Base-by-base conservation (phyloP, 257 asterid genomes). In the Ajuga chamaepitys region DNA sequence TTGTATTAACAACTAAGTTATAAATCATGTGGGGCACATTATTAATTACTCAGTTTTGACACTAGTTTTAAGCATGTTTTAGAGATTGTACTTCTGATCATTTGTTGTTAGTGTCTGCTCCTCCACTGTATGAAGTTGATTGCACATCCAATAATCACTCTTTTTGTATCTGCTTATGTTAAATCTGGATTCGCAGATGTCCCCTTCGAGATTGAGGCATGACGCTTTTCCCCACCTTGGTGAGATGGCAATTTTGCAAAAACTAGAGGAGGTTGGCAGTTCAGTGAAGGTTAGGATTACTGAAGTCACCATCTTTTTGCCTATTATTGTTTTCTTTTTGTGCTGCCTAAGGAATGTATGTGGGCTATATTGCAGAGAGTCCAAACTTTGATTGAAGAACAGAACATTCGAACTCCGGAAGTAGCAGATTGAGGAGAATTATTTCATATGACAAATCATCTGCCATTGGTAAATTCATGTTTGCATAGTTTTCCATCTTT, bases 241-340 rank as follows among this genome's bases (percentile, higher is more conserved):
- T 44, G 91, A 86, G 70, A 57, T 61, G 61, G 75, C 79, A 28
- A 77, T 88, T 64, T 67, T 86, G 68, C 85, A 81, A 41, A 86
- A 82, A 68, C 77, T 88, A 34, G 91, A 86, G 70, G 95, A 88
- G 74, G 91, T 88, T 64, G 82, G 91, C 71, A 80, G 80, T 72
- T 80, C 86, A n/a, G 82, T 88, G 58, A 88, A 83, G 95, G 96
- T 88, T 61, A 50, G 82, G n/a, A 30, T 44, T 40, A 30, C 57
- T 46, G 2, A 26, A 34, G 26, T 20, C 42, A 37, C 26, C 44
- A 2, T 2, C 16, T 41, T 16, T 25, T 53, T 37, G 38, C 47
- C 18, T 9, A 2, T 56, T 37, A 13, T 3, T 32, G 12, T 13
- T 63, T 11, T 47, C 10, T 44, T 13, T 63, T 11, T 47, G 7